Base-by-base conservation (phyloP, 495 filamentous ascomycete species). In the Penicillium daleae region DNA sequence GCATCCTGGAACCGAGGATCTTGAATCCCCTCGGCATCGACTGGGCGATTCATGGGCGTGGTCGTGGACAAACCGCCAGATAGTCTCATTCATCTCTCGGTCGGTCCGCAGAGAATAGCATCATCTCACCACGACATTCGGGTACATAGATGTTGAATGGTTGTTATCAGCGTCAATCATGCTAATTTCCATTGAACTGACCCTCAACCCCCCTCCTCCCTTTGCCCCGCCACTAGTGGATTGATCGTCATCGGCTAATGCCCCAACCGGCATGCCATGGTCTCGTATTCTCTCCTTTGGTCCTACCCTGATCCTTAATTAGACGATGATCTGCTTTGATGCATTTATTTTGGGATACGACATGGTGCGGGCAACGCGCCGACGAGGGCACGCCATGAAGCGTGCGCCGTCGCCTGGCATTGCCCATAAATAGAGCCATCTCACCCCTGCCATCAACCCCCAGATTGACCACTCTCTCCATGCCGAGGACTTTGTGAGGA, bases 331-430 rank as follows among this genome's bases (percentile, higher is more conserved):
- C 42, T 37, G 57, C 56, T 59, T 53, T 42, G 53, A 68, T 65
- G 37, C 32, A 69, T 52, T 61, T 61, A 59, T 59, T 70, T 68
- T 55, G 33, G 70, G 31, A 74, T 73, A 46, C 81, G 76, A 24
- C 74, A 71, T 27, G 78, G 70, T 2, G 79, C 44, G 48, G n/a
- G 17, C 6, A 17, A 44, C 15, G 19, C 10, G 12, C n/a, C 27
- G 22, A 21, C 10, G 21, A 15, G 15, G 33, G 21, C 17, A 31
- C 12, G 46, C 32, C 12, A 48, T 59, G 26, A 42, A 50, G 44
- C 4, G 40, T 40, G 57, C 51, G 61, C 35, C 54, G 22, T 35
- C 24, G 9, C 26, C 12, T 5, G 10, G 9, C 8, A 6, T 26
- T 24, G 21, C 13, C 46, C 40, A 63, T 63, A 66, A 65, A 62